Evolutionary conservation across 495 filamentous ascomycete genomes (phyloP), one percentile per base, ranked within the genome.

Genomic region (Podospora fimiseda): DNA sequence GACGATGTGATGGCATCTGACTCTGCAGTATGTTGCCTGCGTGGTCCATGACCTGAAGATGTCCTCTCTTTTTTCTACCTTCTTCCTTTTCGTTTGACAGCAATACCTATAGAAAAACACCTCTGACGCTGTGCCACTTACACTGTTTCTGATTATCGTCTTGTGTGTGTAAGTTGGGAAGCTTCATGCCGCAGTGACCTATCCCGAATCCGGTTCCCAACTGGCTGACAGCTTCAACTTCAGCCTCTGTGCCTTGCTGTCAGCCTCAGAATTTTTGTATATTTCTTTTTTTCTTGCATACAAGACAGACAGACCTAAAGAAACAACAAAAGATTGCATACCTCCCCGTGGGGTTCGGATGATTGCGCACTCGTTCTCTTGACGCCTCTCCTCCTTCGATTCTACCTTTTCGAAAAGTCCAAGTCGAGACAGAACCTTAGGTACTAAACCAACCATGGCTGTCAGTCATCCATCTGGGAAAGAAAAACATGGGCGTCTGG

Each of bases 401-500:
- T n/a, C n/a, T n/a, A n/a, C n/a, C n/a, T n/a, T n/a, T n/a, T n/a
- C n/a, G n/a, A n/a, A n/a, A 16, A n/a, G 39, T 16, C 13, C 39
- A n/a, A 6, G 39, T 42, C 14, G 9, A 18, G 9, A 42, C 39
- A 18, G 15, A 9, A 15, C 39, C 39, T 19, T 20, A 19, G 42
- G 14, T 8, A 22, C 42, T 19, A 5, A 20, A 44, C 6, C 19
- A 21, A 24, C 23, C 14, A 54, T 52, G 50, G 19, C 60, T 18
- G 43, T 16, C n/a, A 49, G 50, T 19, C 84, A 88, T 62, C 83
- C 84, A 8, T 83, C 75, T 9, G 84, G 82, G 6, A 75, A 79
- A 44, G 74, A 85, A 41, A 86, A 86, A 61, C 82, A 93, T 77
- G 82, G 85, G 36, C 68, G 77, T 33, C 64, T 77, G 11, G 77